These are phyloP conservation scores for Dioscorea zingiberensis DNA, from an alignment of 106 monocot genomes.

Conservation along the genomic window DNA sequence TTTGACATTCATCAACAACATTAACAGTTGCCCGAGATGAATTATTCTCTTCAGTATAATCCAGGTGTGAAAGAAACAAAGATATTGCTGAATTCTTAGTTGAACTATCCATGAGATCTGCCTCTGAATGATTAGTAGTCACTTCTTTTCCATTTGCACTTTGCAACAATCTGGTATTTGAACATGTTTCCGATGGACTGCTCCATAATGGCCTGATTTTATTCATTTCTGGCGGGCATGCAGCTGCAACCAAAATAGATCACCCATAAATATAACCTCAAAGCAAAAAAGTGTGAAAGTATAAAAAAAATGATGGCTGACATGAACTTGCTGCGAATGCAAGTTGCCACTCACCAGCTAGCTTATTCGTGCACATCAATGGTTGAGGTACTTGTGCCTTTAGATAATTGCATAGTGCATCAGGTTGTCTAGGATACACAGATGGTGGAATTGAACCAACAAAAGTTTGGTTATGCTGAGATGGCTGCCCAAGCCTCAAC, in stretches of 20 bases:
- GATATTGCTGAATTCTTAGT: slow-evolving; percentile 57
- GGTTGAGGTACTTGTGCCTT: slow-evolving; percentile 17
- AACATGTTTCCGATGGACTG: slow-evolving; percentile 11
- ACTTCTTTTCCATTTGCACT: slow-evolving; percentile 15
- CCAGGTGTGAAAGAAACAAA: slow-evolving; percentile 70
- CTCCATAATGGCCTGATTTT: too few relatives aligned
- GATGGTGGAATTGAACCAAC: slow-evolving; percentile 16
- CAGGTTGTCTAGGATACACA: slow-evolving; percentile 13
- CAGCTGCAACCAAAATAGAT: slow-evolving; percentile 36
- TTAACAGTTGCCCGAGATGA: slow-evolving; percentile 24
- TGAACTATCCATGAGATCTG: slow-evolving; percentile 20
- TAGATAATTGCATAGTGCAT: slow-evolving; percentile 9
- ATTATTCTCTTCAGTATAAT: slow-evolving; percentile 34
- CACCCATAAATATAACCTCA: neutral
- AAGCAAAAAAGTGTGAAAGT: neutral
- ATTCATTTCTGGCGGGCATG: slow-evolving; percentile 9
- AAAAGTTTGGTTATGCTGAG: slow-evolving; percentile 30
- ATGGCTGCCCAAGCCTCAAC: slow-evolving; percentile 81
- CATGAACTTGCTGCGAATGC: neutral
- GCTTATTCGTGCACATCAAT: slow-evolving; percentile 29
- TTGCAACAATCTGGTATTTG: slow-evolving; percentile 7
- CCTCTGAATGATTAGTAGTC: slow-evolving; percentile 10
- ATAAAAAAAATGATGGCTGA: neutral
- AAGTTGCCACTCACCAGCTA: neutral
- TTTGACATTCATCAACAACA: slow-evolving; percentile 19